Conservation (phyloP, 2,329 filamentous ascomycete genomes). For the Cladosporium velox region DNA sequence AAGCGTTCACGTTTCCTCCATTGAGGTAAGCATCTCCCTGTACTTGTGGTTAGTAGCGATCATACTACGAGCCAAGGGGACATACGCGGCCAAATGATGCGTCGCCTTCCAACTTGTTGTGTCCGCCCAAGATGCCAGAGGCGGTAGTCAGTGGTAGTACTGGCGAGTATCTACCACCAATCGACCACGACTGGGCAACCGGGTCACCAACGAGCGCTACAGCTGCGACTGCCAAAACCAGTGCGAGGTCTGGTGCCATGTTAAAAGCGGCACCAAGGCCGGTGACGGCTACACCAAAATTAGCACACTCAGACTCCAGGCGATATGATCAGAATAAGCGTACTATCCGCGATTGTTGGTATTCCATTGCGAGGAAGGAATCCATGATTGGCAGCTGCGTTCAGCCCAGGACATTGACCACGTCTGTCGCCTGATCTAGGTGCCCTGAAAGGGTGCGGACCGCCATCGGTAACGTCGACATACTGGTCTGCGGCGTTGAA, state of each 20-base stretch:
- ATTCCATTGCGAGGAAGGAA: constrained; percentile 38
- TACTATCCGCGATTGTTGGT: constrained; percentile 20
- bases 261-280: constrained; percentile 30
- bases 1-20: not conserved
- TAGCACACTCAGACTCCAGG: constrained; percentile 22
- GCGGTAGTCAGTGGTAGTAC: not conserved
- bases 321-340: not conserved
- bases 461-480: constrained; percentile 25
- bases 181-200: not conserved
- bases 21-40: constrained; percentile 3
- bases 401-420: constrained; percentile 37
- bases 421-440: constrained; percentile 32
- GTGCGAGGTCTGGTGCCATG: constrained; percentile 34
- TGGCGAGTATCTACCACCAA: not conserved
- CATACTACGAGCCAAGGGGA: not conserved
- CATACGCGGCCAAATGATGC: not conserved
- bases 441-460: constrained; percentile 32
- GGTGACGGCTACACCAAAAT: constrained; percentile 32
- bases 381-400: constrained; percentile 12
- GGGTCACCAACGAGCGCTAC: constrained; percentile 33
- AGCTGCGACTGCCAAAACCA: constrained; percentile 37
- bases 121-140: not conserved
- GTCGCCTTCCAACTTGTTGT: too few relatives aligned
- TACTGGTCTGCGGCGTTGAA: constrained; percentile 31
- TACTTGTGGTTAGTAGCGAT: not conserved